phyloP scores from a whole-genome alignment of 306 rosid species.

The Dryas drummondii region DNA sequence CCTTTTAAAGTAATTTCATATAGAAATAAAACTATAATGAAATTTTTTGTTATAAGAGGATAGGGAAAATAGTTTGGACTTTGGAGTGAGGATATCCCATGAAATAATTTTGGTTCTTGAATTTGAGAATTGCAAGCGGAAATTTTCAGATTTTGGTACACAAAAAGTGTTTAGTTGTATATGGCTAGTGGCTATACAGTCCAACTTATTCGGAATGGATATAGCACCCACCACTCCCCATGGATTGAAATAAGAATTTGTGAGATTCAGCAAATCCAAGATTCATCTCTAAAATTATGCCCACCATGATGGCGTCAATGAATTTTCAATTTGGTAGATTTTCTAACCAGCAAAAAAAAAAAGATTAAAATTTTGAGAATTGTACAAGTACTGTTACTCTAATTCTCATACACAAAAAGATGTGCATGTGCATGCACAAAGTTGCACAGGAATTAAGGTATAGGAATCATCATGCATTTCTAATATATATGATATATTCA shows the following conservation, averaged over 20 bases:
- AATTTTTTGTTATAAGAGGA: too few species aligned
- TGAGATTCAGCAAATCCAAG: neutral
- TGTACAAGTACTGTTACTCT: neutral
- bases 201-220: constrained; percentile 2
- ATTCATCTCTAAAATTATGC: neutral
- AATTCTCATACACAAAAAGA: neutral
- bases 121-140: too few species aligned
- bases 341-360: neutral
- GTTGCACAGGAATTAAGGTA: neutral
- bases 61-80: too few species aligned
- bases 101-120: too few species aligned
- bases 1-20: too few species aligned
- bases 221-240: neutral
- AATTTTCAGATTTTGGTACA: too few species aligned
- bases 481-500: neutral
- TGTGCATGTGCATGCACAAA: constrained; percentile 6
- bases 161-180: too few species aligned
- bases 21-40: too few species aligned
- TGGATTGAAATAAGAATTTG: neutral
- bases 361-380: neutral
- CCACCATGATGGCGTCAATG: too few species aligned
- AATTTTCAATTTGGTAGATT: too few species aligned
- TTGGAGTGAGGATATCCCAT: too few species aligned
- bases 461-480: neutral
- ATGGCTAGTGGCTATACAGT: too few species aligned